Conservation (phyloP, 495 filamentous ascomycete species). For the Aspergillus homomorphus region DNA sequence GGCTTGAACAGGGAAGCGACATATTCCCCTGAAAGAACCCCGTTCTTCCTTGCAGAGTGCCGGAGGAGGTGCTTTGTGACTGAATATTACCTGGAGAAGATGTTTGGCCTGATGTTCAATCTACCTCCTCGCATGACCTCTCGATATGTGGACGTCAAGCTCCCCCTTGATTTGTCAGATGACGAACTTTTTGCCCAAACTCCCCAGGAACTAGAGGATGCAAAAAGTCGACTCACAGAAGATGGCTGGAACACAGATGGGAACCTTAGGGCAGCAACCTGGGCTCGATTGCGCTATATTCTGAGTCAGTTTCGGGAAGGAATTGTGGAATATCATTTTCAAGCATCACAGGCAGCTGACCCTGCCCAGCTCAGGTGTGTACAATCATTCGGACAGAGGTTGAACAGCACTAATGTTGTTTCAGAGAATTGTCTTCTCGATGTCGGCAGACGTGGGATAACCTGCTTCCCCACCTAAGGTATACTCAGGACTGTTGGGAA, state of each 20-base stretch:
- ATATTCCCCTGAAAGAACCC: constrained; percentile 16
- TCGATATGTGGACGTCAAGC: constrained; percentile 17
- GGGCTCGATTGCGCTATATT: constrained; percentile 21
- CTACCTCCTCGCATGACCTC: constrained; percentile 21
- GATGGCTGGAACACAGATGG: constrained; percentile 21
- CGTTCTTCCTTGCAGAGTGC: constrained; percentile 22
- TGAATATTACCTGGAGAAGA: constrained; percentile 23
- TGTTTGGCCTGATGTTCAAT: constrained; percentile 21
- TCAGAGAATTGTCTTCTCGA: constrained; percentile 16
- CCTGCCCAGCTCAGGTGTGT: constrained; percentile 15
- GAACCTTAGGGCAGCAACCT: constrained; percentile 16
- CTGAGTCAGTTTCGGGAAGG: constrained; percentile 20
- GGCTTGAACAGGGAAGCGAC: constrained; percentile 22
- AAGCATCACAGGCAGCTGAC: constrained; percentile 10
- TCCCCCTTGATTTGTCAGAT: constrained; percentile 21
- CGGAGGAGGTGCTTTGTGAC: constrained; percentile 17
- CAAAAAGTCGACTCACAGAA: constrained; percentile 5
- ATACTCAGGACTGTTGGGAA: constrained; percentile 18
- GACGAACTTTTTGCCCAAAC: constrained; percentile 12
- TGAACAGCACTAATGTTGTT: constrained; percentile 3
- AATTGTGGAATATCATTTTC: constrained; percentile 22
- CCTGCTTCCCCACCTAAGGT: constrained; percentile 15
- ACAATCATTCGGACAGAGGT: not conserved
- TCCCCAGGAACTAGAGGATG: constrained; percentile 5
- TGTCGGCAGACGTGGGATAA: constrained; percentile 18